Evolutionary conservation across 2,329 filamentous ascomycete genomes (phyloP).

Genomic region (Rhynchosporium secalis): DNA sequence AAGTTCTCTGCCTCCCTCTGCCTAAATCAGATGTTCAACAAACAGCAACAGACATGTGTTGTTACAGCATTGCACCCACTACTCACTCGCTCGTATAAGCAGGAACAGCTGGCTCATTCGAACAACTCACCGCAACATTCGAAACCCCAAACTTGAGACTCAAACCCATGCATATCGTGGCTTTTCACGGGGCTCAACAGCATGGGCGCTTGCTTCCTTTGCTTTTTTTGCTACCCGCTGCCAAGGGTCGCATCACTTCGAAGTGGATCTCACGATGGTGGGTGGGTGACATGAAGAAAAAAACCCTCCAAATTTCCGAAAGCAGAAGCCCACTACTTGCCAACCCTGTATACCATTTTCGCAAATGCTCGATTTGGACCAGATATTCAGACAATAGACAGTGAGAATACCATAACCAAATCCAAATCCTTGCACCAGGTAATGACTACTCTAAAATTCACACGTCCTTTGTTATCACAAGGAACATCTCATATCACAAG

Average conservation of each 20-base stretch:
- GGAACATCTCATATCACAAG: not conserved
- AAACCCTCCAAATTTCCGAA: constrained; percentile 12
- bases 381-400: too few species aligned
- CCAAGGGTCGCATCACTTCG: not conserved
- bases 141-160: not conserved
- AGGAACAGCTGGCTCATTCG: not conserved
- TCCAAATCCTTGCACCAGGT: too few species aligned
- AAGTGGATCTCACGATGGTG: constrained; percentile 18
- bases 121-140: constrained; percentile 6
- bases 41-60: not conserved
- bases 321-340: constrained; percentile 11
- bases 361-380: not conserved
- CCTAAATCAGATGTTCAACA: not conserved
- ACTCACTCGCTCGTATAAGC: not conserved
- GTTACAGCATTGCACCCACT: not conserved
- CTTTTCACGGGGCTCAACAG: constrained; percentile 5
- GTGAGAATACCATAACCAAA: too few species aligned
- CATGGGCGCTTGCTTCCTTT: not conserved
- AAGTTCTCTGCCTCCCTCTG: not conserved
- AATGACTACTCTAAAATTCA: too few species aligned
- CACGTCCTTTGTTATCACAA: too few species aligned
- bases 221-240: constrained; percentile 2
- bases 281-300: constrained; percentile 13
- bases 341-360: not conserved
- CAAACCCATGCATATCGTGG: not conserved